Evolutionary conservation across 2,329 filamentous ascomycete genomes (phyloP).

Genomic region (Calonectria pseudoreteaudii): DNA sequence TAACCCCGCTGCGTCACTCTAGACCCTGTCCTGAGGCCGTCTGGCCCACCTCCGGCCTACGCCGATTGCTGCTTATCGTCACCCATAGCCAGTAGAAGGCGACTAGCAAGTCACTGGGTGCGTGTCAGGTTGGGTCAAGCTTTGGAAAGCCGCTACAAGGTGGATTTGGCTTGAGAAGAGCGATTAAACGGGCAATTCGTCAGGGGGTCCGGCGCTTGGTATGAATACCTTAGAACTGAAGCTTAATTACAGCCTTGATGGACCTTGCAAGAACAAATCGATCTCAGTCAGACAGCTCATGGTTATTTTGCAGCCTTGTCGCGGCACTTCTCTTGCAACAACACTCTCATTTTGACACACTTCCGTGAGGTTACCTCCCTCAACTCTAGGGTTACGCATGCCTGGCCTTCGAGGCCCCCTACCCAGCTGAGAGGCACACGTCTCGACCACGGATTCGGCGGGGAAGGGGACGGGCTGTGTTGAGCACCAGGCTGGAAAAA

Average conservation of each 20-base stretch:
- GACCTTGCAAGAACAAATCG: background rate
- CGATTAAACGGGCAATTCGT: background rate
- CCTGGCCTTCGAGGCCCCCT: background rate
- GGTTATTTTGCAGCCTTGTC: background rate
- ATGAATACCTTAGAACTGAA: background rate
- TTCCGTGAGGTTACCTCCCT: background rate
- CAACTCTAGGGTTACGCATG: background rate
- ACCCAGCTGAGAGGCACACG: slow-evolving; percentile 16
- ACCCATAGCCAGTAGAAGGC: slow-evolving; percentile 9
- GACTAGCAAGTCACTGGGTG: slow-evolving; percentile 10
- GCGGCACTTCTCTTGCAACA: background rate
- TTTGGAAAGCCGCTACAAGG: slow-evolving; percentile 2
- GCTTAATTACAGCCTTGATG: background rate
- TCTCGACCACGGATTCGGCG: slow-evolving; percentile 4
- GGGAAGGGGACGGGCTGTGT: slow-evolving; percentile 10
- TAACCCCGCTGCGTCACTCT: slow-evolving; percentile 39
- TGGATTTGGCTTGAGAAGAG: background rate
- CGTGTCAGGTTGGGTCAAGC: slow-evolving; percentile 9
- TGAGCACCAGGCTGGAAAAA: slow-evolving; percentile 10
- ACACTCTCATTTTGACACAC: background rate
- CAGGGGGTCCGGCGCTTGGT: background rate
- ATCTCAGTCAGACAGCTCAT: background rate
- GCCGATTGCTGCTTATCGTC: slow-evolving; percentile 19
- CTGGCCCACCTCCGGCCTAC: background rate
- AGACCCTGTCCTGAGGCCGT: slow-evolving; percentile 30